These are phyloP conservation scores for Pyrrhoderma lamaoense DNA, from an alignment of 1,284 basidiomycete species.

Conservation along the genomic window DNA sequence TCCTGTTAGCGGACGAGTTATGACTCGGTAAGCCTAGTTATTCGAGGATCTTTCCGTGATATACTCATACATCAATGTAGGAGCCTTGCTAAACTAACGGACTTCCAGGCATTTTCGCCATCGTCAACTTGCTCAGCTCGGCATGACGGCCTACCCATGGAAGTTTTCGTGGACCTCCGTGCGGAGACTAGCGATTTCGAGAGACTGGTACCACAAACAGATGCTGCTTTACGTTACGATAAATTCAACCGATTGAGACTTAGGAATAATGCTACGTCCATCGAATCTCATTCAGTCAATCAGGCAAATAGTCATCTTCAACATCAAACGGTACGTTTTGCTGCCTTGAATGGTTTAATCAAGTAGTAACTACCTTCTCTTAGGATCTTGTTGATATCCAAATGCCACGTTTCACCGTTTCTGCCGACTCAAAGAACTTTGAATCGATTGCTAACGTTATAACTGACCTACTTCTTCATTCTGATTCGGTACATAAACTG, in stretches of 20 bases:
- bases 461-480: conserved; percentile 82
- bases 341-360: too few relatives aligned
- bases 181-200: conserved; percentile 82
- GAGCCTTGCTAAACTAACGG: conserved; percentile 68
- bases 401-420: conserved; percentile 84
- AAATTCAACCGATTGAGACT: conserved; percentile 91
- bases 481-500: conserved; percentile 77
- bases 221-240: conserved; percentile 84
- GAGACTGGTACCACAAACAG: conserved; percentile 84
- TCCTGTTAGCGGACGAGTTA: conserved; percentile 78
- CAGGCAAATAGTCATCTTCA: conserved; percentile 60
- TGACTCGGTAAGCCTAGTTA: conserved; percentile 59
- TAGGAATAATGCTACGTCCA: conserved; percentile 60
- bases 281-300: conserved; percentile 31
- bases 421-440: conserved; percentile 83
- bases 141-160: conserved; percentile 68
- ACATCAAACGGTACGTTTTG: conserved; percentile 61
- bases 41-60: too few relatives aligned
- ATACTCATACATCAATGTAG: too few relatives aligned
- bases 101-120: conserved; percentile 87
- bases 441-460: conserved; percentile 84
- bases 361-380: conserved; percentile 1
- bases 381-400: conserved; percentile 79
- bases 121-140: conserved; percentile 33
- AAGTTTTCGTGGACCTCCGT: conserved; percentile 80